Conservation (phyloP, 2,329 filamentous ascomycete genomes). For the Orbilia quercus region DNA sequence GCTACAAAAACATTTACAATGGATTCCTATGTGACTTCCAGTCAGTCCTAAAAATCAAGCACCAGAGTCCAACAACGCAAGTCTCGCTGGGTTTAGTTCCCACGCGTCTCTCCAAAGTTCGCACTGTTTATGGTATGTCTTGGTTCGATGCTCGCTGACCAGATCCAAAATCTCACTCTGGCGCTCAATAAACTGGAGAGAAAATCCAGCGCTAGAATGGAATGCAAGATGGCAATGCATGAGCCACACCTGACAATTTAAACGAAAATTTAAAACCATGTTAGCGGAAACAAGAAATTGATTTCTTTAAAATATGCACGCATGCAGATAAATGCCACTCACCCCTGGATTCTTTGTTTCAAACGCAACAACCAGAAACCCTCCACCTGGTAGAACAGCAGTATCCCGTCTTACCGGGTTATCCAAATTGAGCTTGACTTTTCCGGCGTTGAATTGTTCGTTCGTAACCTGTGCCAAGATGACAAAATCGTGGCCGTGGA, state of each 20-base stretch:
- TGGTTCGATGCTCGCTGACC: constrained; percentile 3
- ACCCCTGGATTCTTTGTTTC: constrained; percentile 67
- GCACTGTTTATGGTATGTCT: constrained; percentile 33
- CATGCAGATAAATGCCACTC: constrained; percentile 42
- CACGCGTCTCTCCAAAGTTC: constrained; percentile 37
- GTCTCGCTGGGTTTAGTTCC: constrained; percentile 21
- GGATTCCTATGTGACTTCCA: too few species aligned
- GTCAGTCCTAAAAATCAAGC: constrained; percentile 24
- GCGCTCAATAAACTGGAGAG: constrained; percentile 67
- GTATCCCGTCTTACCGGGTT: constrained; percentile 70
- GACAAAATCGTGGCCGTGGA: constrained; percentile 69
- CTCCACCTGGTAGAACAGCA: constrained; percentile 65
- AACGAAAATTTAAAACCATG: not conserved
- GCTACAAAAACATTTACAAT: too few species aligned
- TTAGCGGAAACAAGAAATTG: not conserved
- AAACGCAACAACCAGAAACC: constrained; percentile 68
- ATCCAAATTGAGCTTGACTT: constrained; percentile 57
- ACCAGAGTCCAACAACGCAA: constrained; percentile 25
- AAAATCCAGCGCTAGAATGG: constrained; percentile 69
- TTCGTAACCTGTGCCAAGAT: constrained; percentile 59
- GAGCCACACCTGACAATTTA: constrained; percentile 56
- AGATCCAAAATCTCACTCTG: constrained; percentile 25
- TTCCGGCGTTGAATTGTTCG: constrained; percentile 19
- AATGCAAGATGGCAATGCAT: constrained; percentile 65
- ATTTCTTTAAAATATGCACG: not conserved